Percentiles rank a stretch among this genome's conserved stretches.
These are phyloP conservation scores for Cladobotryum mycophilum DNA, from an alignment of 2,329 filamentous ascomycete genomes.

Conservation along the genomic window DNA sequence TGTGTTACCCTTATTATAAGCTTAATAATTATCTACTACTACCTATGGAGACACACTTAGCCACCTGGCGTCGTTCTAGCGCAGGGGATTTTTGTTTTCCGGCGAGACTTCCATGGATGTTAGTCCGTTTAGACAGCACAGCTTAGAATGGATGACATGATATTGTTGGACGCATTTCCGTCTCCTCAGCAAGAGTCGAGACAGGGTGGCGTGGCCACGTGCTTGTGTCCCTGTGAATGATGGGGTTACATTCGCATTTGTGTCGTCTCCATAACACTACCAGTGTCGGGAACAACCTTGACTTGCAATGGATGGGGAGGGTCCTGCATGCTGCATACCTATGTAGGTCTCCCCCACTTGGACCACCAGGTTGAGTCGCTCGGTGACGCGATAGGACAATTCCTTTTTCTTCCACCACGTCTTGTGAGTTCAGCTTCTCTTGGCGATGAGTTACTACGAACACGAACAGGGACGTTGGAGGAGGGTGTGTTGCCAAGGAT, in stretches of 20 bases:
- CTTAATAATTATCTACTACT: too few species aligned
- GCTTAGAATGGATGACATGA: neutral
- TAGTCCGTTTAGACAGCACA: neutral
- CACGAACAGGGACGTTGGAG: too few species aligned
- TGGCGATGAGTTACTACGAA: too few species aligned
- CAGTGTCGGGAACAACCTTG: neutral
- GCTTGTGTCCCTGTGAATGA: neutral
- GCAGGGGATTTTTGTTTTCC: neutral
- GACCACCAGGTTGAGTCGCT: neutral
- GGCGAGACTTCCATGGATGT: neutral
- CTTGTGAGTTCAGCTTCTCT: too few species aligned
- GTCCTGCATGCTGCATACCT: too few species aligned
- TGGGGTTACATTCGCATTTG: neutral
- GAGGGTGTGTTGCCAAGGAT: conserved; percentile 4
- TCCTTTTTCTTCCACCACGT: too few species aligned
- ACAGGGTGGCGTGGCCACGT: neutral
- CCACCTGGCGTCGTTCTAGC: neutral
- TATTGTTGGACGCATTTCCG: neutral
- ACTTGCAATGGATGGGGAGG: too few species aligned
- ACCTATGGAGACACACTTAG: neutral
- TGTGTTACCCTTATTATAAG: too few species aligned
- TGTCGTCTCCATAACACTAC: neutral
- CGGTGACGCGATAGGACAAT: neutral
- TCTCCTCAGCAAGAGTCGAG: neutral
- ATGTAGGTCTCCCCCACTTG: too few species aligned